Evolutionary conservation across 2,329 filamentous ascomycete genomes (phyloP).

Genomic region (Stachybotrys elegans): DNA sequence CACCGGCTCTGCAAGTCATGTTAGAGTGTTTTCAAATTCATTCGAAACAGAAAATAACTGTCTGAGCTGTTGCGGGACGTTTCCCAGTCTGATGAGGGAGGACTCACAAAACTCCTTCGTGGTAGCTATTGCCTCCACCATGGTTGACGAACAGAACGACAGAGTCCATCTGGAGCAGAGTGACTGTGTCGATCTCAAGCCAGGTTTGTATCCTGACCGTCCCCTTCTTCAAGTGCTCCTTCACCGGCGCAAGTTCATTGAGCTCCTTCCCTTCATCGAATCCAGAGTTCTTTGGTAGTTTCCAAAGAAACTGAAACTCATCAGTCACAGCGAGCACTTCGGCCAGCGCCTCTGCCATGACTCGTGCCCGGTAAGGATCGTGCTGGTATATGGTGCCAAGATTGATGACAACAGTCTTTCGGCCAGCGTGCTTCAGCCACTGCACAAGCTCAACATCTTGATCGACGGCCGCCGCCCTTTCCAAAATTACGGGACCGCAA

Average conservation of each 20-base stretch:
- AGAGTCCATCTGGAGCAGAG: conserved; percentile 26
- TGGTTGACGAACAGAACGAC: conserved; percentile 29
- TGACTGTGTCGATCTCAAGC: conserved; percentile 21
- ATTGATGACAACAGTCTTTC: background rate
- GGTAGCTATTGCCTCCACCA: conserved; percentile 32
- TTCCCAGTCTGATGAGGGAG: no score
- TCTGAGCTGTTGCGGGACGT: no score
- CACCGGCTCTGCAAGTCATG: conserved; percentile 7
- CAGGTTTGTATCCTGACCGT: conserved; percentile 17
- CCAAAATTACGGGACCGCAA: background rate
- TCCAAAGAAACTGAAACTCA: conserved; percentile 25
- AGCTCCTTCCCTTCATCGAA: no score
- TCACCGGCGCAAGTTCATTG: conserved; percentile 8
- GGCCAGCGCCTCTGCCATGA: background rate
- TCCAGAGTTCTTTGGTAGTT: conserved; percentile 11
- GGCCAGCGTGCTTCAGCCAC: background rate
- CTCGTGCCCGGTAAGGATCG: background rate
- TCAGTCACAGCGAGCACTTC: background rate
- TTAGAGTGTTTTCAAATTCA: background rate
- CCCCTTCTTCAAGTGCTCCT: conserved; percentile 9
- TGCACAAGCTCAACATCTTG: background rate
- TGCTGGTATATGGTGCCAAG: background rate
- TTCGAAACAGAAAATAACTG: background rate
- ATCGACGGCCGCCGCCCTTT: background rate
- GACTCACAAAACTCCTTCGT: conserved; percentile 36